phyloP scores from a whole-genome alignment of 768 basidiomycete species.

The Cyclocybe cylindracea region DNA sequence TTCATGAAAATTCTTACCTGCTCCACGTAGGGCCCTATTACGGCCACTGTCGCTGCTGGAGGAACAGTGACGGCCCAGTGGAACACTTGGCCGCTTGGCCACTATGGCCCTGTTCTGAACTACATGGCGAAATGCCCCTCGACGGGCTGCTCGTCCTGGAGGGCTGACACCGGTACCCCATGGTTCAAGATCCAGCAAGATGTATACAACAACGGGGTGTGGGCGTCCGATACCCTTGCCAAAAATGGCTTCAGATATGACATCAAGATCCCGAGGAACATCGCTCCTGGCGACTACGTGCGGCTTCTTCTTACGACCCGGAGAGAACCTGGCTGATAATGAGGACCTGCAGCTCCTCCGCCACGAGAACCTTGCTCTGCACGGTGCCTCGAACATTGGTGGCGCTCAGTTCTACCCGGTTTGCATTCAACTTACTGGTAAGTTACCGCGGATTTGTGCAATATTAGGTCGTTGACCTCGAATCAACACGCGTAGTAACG shows the following conservation, averaged over 20 bases:
- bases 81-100: constrained; percentile 42
- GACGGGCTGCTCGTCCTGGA: constrained; percentile 33
- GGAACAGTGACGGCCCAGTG: constrained; percentile 33
- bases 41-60: constrained; percentile 35
- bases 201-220: constrained; percentile 32
- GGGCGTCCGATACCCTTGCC: constrained; percentile 38
- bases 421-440: constrained; percentile 38
- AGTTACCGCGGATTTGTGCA: not conserved
- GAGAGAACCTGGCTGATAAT: not conserved
- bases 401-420: constrained; percentile 44
- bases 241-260: constrained; percentile 33
- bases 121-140: constrained; percentile 40
- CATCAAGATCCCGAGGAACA: constrained; percentile 39
- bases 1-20: not conserved
- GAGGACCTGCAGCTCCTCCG: constrained; percentile 29
- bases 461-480: not conserved
- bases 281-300: constrained; percentile 36
- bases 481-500: constrained; percentile 23
- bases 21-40: constrained; percentile 31
- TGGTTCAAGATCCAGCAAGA: constrained; percentile 45
- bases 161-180: constrained; percentile 35
- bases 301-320: constrained; percentile 4
- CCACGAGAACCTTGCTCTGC: constrained; percentile 40
- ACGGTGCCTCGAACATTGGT: constrained; percentile 29
- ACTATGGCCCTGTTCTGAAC: constrained; percentile 39